These are phyloP conservation scores for Pseudogymnoascus sp. DNA, from an alignment of 2,329 filamentous ascomycete species.

Conservation along the genomic window DNA sequence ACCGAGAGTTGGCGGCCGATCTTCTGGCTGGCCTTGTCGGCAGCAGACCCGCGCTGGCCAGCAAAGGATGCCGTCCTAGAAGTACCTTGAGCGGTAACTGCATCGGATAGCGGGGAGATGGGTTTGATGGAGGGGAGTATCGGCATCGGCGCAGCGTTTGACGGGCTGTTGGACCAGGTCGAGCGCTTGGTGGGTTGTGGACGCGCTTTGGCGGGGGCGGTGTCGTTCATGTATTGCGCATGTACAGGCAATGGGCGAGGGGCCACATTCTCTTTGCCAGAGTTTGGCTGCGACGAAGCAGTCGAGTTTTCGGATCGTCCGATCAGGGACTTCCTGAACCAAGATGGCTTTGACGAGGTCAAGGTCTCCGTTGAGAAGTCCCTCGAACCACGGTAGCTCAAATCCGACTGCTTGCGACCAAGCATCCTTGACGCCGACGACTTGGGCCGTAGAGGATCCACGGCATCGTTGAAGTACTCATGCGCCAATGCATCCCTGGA, in stretches of 20 bases:
- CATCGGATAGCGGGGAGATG: slow-evolving; percentile 91
- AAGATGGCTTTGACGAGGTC: slow-evolving; percentile 75
- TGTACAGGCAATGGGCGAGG: slow-evolving; percentile 39
- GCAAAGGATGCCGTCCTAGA: slow-evolving; percentile 48
- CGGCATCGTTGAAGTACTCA: slow-evolving; percentile 87
- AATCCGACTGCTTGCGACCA: slow-evolving; percentile 82
- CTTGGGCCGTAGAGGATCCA: slow-evolving; percentile 87
- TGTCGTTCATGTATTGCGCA: slow-evolving; percentile 31
- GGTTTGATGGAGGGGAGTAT: slow-evolving; percentile 92
- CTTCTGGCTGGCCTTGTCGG: slow-evolving; percentile 73
- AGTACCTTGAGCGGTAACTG: slow-evolving; percentile 81
- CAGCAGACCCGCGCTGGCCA: slow-evolving; percentile 32
- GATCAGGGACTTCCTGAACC: slow-evolving; percentile 94
- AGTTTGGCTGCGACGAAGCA: slow-evolving; percentile 39
- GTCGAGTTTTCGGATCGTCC: slow-evolving; percentile 64
- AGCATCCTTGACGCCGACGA: slow-evolving; percentile 77
- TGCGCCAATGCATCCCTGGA: slow-evolving; percentile 91
- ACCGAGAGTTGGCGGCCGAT: slow-evolving; percentile 90
- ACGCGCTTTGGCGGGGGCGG: slow-evolving; percentile 35
- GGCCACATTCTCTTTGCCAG: slow-evolving; percentile 36
- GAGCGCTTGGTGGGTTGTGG: slow-evolving; percentile 66
- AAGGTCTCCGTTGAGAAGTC: slow-evolving; percentile 45
- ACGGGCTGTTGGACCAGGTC: slow-evolving; percentile 82
- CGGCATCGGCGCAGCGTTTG: slow-evolving; percentile 80
- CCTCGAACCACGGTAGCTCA: slow-evolving; percentile 57